Percentiles rank a stretch among this genome's conserved stretches.
Conservation (phyloP, 148 eudicot genomes). For the Limonium bicolor region DNA sequence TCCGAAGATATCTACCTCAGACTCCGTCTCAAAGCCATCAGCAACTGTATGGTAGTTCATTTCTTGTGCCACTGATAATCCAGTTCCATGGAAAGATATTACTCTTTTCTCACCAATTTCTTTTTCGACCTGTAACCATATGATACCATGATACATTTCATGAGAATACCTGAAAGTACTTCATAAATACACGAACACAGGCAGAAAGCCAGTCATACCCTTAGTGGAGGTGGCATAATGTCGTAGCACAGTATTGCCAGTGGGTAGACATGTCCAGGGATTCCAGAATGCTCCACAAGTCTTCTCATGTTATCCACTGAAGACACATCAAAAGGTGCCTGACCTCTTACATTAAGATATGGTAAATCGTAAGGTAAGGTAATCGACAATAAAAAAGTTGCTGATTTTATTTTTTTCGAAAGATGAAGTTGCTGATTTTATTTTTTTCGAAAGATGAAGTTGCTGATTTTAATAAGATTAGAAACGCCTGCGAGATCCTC, state of each 20-base stretch:
- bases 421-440: no score
- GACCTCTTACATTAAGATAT: constrained; percentile 24
- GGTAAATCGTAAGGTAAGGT: constrained; percentile 8
- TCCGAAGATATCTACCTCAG: no score
- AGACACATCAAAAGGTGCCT: constrained; percentile 89
- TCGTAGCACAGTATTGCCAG: constrained; percentile 67
- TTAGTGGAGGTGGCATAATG: constrained; percentile 93
- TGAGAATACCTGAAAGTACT: no score
- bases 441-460: no score
- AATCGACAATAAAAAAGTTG: not conserved
- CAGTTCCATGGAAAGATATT: constrained; percentile 70
- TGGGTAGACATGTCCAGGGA: constrained; percentile 86
- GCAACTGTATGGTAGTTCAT: constrained; percentile 32
- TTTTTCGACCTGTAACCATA: constrained; percentile 59
- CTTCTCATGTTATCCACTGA: constrained; percentile 90
- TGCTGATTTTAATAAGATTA: no score
- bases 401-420: no score
- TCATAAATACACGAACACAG: no score
- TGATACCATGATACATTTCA: constrained; percentile 1
- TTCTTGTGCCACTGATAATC: constrained; percentile 57
- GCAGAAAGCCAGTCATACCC: constrained; percentile 29
- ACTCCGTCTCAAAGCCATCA: constrained; percentile 33
- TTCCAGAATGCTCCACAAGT: constrained; percentile 73
- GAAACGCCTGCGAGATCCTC: no score
- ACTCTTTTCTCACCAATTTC: constrained; percentile 91